Base-by-base conservation (phyloP, 305 asterid species). In the Solanum hybrid region DNA sequence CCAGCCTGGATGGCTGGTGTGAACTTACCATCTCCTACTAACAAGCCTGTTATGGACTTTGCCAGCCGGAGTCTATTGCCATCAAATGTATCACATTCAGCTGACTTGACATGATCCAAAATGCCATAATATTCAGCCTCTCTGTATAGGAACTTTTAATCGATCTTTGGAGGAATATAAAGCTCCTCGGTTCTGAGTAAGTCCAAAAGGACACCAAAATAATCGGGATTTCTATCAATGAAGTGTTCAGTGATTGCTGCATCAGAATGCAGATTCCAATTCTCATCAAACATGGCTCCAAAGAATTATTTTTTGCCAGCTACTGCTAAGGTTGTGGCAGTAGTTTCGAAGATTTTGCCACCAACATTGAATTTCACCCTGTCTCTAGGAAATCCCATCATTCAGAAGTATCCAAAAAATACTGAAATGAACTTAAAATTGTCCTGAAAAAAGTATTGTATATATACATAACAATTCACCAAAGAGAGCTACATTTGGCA, bases 181-280 rank as follows among this genome's bases (percentile, higher is more conserved):
- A 64, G 73, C 29, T 66, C 73, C 14, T 14, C 7, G 6, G 73
- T 86, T 98, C 98, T 91, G 88, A 94, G 71, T n/a, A 96, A 93
- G 94, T 96, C 98, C 71, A 96, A 96, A 90, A 64, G 27, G 72
- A 64, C 72, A 64, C 12, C 72, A 64, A 64, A 96, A 89, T 96
- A 95, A 88, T 95, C 94, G 0, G 98, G 97, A 89, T 96, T 95
- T 60, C 98, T 95, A 86, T 96, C 98, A 31, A 95, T 93, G 92
- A 95, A 95, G 89, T 95, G 98, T 5, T 96, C 98, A 13, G 88
- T 42, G 64, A 89, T 42, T 82, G 95, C 56, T 85, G 89, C 87
- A 89, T 89, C 60, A 89, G 94, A 42, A 12, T 91, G 71, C 79
- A 95, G 93, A 89, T 93, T 91, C 99, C 99, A 96, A 40, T 94